Conservation (phyloP, 768 basidiomycete species). For the Thelephora ganbajun region DNA sequence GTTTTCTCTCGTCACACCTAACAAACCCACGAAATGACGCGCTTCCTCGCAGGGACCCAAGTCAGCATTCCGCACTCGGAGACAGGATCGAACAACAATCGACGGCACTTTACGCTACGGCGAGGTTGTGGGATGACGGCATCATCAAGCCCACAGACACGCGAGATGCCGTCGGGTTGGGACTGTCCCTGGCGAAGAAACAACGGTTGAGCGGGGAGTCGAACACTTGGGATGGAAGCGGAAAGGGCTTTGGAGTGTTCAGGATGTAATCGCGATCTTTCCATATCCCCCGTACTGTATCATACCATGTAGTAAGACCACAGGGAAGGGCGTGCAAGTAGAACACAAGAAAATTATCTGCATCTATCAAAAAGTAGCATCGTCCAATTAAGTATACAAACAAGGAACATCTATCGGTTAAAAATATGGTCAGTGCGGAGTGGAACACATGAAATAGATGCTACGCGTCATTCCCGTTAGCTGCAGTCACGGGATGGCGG, state of each 20-base stretch:
- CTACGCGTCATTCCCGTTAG: no score
- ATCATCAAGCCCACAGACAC: constrained; percentile 86
- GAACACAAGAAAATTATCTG: no score
- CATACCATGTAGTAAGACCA: no score
- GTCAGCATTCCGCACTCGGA: constrained; percentile 61
- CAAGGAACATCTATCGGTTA: no score
- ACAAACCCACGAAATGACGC: no score
- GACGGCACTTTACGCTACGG: constrained; percentile 76
- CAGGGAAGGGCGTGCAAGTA: no score
- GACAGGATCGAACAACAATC: constrained; percentile 83
- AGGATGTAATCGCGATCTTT: constrained; percentile 47
- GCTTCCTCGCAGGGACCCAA: constrained; percentile 46
- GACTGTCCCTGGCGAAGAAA: constrained; percentile 65
- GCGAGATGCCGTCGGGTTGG: constrained; percentile 75
- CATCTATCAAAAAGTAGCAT: no score
- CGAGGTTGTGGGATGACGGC: constrained; percentile 90
- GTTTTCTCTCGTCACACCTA: constrained; percentile 10
- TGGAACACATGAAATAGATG: no score
- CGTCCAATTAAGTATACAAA: no score
- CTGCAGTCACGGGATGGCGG: neutral
- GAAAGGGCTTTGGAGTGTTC: constrained; percentile 76
- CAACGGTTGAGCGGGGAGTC: constrained; percentile 14
- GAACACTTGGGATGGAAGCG: constrained; percentile 63
- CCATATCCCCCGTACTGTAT: no score
- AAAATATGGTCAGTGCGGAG: no score